Base-by-base conservation (phyloP, 2,329 filamentous ascomycete genomes). In the Madurella fahalii region DNA sequence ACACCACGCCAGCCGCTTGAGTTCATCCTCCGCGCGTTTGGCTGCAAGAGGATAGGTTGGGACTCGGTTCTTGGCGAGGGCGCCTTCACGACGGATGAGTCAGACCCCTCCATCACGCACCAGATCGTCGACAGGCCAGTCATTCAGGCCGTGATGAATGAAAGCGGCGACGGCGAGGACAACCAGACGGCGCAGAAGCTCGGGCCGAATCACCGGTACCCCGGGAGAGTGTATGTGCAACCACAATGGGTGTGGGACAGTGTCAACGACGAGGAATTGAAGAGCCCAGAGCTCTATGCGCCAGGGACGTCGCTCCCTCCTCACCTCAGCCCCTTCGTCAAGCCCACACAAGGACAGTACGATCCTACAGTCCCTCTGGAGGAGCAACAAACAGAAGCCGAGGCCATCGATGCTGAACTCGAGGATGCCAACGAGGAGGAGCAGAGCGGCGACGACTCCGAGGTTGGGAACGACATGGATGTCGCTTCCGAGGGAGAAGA, bases 221-320 rank as follows among this genome's bases (percentile, higher is more conserved):
- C 93, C n/a, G 93, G 93, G 37, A 82, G 94, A 61, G 90, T 85
- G 60, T 99, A 99, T 64, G 76, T 99, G 53, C 94, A 99, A 75
- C 94, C 94, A 17, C 94, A 99, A 70, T 99, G 95, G 93, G 85
- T 99, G 4, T 99, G 94, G 94, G 94, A 99, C 68, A 93, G 89
- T 65, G 77, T 96, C 69, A 99, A 99, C 69, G 89, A 94, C 44
- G 90, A 90, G 59, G 90, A 93, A 71, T 76, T 99, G 53, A 85
- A 96, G 69, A 82, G 88, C 61, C 84, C 92, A 32, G 90, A 96
- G 67, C 74, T 92, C 37, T 99, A 99, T 67, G 89, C 87, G 0
- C 94, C 94, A 2, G 94, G 94, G 16, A 87, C 92, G 16, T 86
- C 90, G 62, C 78, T 99, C 32, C 94, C 94, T 18, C 94, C 94